Base-by-base conservation (phyloP, 2,329 filamentous ascomycete species). In the Xylaria sp. region DNA sequence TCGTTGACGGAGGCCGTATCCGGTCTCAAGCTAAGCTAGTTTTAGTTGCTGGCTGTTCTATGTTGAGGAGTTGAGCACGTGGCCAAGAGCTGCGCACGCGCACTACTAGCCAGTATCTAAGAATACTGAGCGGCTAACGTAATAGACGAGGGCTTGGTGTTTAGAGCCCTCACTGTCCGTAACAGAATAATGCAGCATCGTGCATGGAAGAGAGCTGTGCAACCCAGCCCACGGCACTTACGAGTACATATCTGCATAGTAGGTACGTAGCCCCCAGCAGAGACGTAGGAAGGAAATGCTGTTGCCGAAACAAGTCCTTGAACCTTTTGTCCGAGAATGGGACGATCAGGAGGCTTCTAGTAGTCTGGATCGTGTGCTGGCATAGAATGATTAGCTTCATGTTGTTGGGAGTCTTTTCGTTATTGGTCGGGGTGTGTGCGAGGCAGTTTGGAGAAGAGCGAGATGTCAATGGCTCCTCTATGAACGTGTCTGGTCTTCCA, bases 21-120 rank as follows among this genome's bases (percentile, higher is more conserved):
- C 51, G 56, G 60, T 63, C n/a, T 51, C 37, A 31, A 63, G 55
- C 61, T 63, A 60, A 33, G 25, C 61, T 63, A 47, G 21, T 60
- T 60, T 19, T 21, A 42, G 56, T 33, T 17, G 23, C 8, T 47
- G 31, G 51, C 33, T 23, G 42, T 37, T 38, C 46, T 33, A 45
- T 28, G 51, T 37, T 33, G n/a, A 55, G 31, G 17, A 42, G 33
- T 19, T 42, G 23, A 45, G 45, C 60, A 63, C 60, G 56, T 59
- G 60, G 60, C 60, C 38, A 46, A 40, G 43, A 55, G 55, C 50
- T 46, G 55, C 43, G 25, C 15, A 50, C 28, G 21, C 50, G 37
- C 42, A 51, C 50, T 50, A 45, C 43, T 40, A 31, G 17, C 21
- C n/a, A 8, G 47, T 51, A 25, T 19, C 33, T 25, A 37, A 21